Conservation (phyloP, 768 basidiomycete species). For the Podaxis mareebaensis region DNA sequence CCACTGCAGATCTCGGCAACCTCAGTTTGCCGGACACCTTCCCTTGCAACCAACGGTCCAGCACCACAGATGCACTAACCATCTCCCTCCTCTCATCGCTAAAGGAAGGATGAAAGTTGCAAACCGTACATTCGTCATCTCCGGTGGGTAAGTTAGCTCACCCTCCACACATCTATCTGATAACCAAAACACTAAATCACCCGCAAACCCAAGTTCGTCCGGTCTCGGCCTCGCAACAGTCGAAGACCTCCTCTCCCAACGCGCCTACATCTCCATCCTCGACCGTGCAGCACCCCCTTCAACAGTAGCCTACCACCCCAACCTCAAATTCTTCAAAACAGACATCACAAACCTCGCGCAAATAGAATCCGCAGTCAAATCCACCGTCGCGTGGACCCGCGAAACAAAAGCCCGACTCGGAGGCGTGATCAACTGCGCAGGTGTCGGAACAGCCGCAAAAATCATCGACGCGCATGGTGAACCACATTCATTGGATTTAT, state of each 20-base stretch:
- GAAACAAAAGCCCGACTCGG: constrained; percentile 48
- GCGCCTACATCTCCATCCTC: constrained; percentile 51
- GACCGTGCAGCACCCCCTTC: constrained; percentile 45
- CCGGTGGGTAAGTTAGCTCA: constrained; percentile 47
- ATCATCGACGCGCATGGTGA: constrained; percentile 47
- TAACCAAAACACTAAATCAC: neutral
- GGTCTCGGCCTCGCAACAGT: constrained; percentile 59
- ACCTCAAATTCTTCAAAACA: constrained; percentile 39
- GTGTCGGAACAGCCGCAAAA: constrained; percentile 46
- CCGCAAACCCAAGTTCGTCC: constrained; percentile 41
- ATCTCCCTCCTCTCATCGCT: neutral
- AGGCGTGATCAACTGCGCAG: constrained; percentile 61
- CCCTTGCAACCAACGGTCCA: neutral
- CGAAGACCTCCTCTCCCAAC: constrained; percentile 40
- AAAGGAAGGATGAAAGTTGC: constrained; percentile 43
- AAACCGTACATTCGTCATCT: constrained; percentile 55
- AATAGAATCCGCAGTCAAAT: constrained; percentile 39
- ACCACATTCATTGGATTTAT: constrained; percentile 50
- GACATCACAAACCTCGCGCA: constrained; percentile 41
- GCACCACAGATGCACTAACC: neutral
- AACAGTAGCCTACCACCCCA: constrained; percentile 22
- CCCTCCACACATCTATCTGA: neutral
- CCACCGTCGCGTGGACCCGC: constrained; percentile 39
- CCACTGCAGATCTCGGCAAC: constrained; percentile 3
- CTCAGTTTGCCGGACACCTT: neutral